Conservation (phyloP, 768 basidiomycete genomes). For the Sarcodon aspratus region DNA sequence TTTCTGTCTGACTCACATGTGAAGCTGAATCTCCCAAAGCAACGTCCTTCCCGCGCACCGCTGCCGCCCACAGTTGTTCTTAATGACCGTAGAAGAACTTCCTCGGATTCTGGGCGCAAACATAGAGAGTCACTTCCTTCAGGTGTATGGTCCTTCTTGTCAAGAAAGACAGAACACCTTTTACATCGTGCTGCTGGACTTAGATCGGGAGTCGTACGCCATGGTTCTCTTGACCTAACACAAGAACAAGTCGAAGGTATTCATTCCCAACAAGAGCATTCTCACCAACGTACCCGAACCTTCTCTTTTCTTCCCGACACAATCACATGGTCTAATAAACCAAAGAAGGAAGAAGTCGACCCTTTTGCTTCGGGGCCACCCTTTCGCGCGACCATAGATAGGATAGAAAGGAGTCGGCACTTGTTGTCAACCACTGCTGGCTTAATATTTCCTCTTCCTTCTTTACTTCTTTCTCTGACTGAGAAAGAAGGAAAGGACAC, state of each 20-base stretch:
- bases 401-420: constrained; percentile 25
- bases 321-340: constrained; percentile 4
- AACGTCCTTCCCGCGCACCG: constrained; percentile 12
- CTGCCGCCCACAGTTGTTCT: neutral
- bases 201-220: constrained; percentile 16
- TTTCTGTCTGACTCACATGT: constrained; percentile 40
- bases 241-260: constrained; percentile 6
- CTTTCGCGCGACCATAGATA: constrained; percentile 28
- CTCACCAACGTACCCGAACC: constrained; percentile 12
- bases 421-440: constrained; percentile 45
- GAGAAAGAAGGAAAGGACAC: constrained; percentile 34
- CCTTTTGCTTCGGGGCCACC: constrained; percentile 3
- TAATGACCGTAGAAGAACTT: constrained; percentile 5
- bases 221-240: constrained; percentile 30
- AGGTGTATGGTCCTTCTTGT: constrained; percentile 24
- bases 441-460: constrained; percentile 34
- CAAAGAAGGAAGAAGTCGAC: neutral
- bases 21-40: constrained; percentile 30
- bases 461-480: constrained; percentile 36
- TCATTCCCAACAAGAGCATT: constrained; percentile 3
- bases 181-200: constrained; percentile 15
- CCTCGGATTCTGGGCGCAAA: constrained; percentile 10
- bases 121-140: constrained; percentile 12
- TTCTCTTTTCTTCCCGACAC: constrained; percentile 25
- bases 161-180: constrained; percentile 23